A percentile compares a stretch with the other conserved stretches of the same genome.
These are phyloP conservation scores for Oleoguttula mirabilis DNA, from an alignment of 495 filamentous ascomycete genomes.

Conservation along the genomic window DNA sequence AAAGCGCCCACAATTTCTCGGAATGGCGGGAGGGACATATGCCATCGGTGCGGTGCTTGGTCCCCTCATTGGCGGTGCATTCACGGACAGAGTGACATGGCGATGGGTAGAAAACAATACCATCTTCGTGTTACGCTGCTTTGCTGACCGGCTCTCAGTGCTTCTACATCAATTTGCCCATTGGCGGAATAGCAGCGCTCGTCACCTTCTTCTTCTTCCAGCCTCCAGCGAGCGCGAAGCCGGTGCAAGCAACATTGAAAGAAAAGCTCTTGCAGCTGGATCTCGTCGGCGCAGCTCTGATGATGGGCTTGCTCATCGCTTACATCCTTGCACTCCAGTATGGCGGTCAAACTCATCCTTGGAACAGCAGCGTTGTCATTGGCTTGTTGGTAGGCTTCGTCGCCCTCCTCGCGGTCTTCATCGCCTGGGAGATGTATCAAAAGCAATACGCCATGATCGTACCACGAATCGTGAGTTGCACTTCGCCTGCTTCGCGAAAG, in stretches of 20 bases:
- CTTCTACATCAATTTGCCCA: constrained; percentile 46
- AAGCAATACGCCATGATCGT: constrained; percentile 27
- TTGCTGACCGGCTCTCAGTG: too few relatives aligned
- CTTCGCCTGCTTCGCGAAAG: too few relatives aligned
- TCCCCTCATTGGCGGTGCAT: constrained; percentile 39
- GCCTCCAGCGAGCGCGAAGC: constrained; percentile 19
- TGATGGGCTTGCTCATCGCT: constrained; percentile 28
- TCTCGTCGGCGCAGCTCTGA: constrained; percentile 24
- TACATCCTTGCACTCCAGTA: constrained; percentile 32
- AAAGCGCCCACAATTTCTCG: constrained; percentile 30
- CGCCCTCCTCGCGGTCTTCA: constrained; percentile 26
- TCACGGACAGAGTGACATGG: constrained; percentile 35
- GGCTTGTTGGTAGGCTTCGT: constrained; percentile 27
- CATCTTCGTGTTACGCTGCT: constrained; percentile 35
- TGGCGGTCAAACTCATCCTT: constrained; percentile 28
- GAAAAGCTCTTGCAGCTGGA: constrained; percentile 27
- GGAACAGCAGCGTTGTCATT: constrained; percentile 24
- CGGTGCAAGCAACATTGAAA: constrained; percentile 19
- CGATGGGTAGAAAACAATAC: constrained; percentile 38
- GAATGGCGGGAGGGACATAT: constrained; percentile 32
- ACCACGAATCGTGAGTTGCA: background rate
- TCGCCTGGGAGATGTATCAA: constrained; percentile 20
- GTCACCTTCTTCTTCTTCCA: constrained; percentile 35
- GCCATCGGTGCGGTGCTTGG: constrained; percentile 34
- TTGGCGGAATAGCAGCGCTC: constrained; percentile 32